phyloP scores from a whole-genome alignment of 2,329 filamentous ascomycete genomes.

The Fusarium burgessii region DNA sequence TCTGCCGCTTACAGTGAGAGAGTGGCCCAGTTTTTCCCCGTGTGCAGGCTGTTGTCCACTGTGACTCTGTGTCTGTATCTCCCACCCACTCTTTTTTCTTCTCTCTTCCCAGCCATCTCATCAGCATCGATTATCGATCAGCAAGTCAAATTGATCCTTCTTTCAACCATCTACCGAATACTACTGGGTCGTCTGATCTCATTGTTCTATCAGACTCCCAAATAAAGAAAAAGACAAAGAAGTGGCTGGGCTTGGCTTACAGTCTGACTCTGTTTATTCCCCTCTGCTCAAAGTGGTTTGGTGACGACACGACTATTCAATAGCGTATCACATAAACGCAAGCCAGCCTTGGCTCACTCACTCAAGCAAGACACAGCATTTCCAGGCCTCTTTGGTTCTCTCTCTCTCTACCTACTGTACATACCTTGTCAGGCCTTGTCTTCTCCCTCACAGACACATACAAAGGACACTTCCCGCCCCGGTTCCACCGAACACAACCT shows the following conservation, averaged over 20 bases:
- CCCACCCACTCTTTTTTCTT: conserved; percentile 17
- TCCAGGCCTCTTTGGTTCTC: neutral
- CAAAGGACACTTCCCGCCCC: conserved; percentile 26
- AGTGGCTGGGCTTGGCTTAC: conserved; percentile 27
- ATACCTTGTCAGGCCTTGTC: conserved; percentile 2
- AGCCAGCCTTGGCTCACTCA: conserved; percentile 38
- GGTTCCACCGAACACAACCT: conserved; percentile 32
- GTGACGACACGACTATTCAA: conserved; percentile 42
- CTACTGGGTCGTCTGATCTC: conserved; percentile 1
- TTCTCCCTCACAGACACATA: conserved; percentile 21
- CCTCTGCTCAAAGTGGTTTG: conserved; percentile 28
- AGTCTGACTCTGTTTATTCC: conserved; percentile 17
- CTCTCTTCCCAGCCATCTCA: conserved; percentile 16
- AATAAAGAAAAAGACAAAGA: neutral
- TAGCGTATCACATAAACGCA: conserved; percentile 38
- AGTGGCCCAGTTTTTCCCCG: conserved; percentile 34
- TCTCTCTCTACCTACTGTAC: neutral
- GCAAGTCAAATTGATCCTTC: neutral
- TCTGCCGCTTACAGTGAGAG: conserved; percentile 27
- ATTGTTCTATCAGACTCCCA: neutral
- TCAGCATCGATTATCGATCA: conserved; percentile 17
- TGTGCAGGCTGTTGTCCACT: conserved; percentile 23
- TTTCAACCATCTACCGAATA: neutral
- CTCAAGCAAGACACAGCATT: conserved; percentile 3
- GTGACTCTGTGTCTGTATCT: conserved; percentile 3